Evolutionary conservation across 129 eudicot species (phyloP).

Genomic region (Artemisia annua): DNA sequence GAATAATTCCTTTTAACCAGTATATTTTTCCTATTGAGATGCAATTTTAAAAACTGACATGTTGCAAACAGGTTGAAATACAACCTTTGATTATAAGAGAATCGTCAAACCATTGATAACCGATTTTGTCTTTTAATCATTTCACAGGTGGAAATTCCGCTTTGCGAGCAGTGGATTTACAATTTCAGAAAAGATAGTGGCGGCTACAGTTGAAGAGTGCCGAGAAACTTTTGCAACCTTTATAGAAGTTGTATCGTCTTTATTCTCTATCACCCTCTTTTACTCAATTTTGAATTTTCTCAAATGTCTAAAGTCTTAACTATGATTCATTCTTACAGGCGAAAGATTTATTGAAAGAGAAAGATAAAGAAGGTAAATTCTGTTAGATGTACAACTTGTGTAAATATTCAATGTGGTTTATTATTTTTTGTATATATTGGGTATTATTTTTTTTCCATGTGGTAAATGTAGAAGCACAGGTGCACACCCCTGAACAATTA

Average conservation of each 20-base stretch:
- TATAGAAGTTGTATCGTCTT: conserved; percentile 63
- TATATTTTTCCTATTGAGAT: no score
- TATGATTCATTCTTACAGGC: conserved; percentile 55
- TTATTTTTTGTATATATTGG: not conserved
- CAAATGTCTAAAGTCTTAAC: conserved; percentile 7
- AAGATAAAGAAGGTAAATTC: conserved; percentile 62
- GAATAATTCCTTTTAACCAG: no score
- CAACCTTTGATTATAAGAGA: no score
- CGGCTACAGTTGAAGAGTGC: conserved; percentile 78
- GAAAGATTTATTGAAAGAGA: conserved; percentile 61
- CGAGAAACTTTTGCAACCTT: conserved; percentile 75
- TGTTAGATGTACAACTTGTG: not conserved
- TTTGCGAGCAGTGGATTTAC: conserved; percentile 10
- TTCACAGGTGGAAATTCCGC: no score
- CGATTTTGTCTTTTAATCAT: no score
- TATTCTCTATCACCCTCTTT: conserved; percentile 8
- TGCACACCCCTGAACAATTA: conserved; percentile 23
- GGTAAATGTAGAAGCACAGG: conserved; percentile 34
- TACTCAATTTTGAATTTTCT: not conserved
- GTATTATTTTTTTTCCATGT: conserved; percentile 20
- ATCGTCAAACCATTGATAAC: no score
- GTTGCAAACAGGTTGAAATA: no score
- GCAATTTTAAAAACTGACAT: no score
- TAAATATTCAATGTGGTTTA: conserved; percentile 11
- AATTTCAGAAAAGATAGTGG: conserved; percentile 81